A percentile compares a stretch with the other conserved stretches of the same genome.
phyloP scores from a whole-genome alignment of 768 basidiomycete genomes.

The Chalciporus sphaerocephalus region DNA sequence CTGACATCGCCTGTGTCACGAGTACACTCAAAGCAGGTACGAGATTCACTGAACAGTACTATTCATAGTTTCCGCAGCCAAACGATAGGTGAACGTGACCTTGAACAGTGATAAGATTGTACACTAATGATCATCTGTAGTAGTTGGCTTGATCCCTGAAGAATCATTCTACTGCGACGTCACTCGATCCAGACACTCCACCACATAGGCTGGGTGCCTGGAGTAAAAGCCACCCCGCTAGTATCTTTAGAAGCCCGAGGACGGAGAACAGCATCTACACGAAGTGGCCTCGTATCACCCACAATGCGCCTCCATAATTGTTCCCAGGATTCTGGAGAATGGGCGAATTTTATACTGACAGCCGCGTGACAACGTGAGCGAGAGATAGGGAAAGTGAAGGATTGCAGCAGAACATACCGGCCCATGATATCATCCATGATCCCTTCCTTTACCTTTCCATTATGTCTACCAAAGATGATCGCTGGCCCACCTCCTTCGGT shows the following conservation, averaged over 20 bases:
- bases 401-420: not conserved
- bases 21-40: too few relatives aligned
- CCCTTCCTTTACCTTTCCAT: constrained; percentile 22
- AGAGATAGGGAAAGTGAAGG: not conserved
- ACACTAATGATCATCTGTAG: too few relatives aligned
- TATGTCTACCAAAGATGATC: constrained; percentile 34
- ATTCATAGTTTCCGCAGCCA: too few relatives aligned
- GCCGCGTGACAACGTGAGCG: not conserved
- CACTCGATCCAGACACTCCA: constrained; percentile 6
- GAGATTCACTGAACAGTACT: too few relatives aligned
- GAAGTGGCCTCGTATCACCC: not conserved
- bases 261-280: not conserved
- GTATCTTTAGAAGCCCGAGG: too few relatives aligned
- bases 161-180: too few relatives aligned
- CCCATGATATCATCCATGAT: constrained; percentile 26
- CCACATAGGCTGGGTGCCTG: constrained; percentile 1
- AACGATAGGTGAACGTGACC: too few relatives aligned
- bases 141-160: too few relatives aligned
- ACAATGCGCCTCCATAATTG: constrained; percentile 2
- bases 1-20: too few relatives aligned
- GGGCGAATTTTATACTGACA: not conserved
- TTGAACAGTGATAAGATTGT: too few relatives aligned
- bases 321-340: constrained; percentile 5
- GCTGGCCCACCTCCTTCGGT: constrained; percentile 20
- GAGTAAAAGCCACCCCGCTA: too few relatives aligned